Evolutionary conservation across 2,329 filamentous ascomycete genomes (phyloP).

Genomic region (Cryphonectria parasitica): DNA sequence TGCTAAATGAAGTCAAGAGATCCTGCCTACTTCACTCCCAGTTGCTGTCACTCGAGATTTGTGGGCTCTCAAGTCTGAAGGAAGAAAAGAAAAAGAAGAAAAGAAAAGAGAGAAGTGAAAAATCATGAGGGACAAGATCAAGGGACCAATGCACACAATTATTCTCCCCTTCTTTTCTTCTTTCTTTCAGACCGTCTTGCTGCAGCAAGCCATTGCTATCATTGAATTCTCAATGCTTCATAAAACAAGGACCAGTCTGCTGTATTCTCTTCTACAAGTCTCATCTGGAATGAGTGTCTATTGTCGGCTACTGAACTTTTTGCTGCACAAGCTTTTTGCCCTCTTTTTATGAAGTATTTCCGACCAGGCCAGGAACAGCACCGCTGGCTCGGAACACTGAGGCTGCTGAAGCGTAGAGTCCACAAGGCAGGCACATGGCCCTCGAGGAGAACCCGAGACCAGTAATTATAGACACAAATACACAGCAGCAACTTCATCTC

Average conservation of each 20-base stretch:
- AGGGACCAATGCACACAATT: neutral
- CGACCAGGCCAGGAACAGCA: neutral
- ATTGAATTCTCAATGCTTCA: slow-evolving; percentile 4
- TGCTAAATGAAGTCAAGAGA: too few species aligned
- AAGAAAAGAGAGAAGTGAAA: too few species aligned
- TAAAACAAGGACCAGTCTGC: neutral
- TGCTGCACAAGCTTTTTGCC: neutral
- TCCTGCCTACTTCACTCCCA: too few species aligned
- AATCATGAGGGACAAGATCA: neutral
- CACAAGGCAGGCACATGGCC: neutral
- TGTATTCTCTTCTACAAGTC: neutral
- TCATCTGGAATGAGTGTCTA: neutral
- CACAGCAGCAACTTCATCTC: neutral
- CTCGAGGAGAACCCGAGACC: neutral
- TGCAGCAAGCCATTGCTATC: slow-evolving; percentile 25
- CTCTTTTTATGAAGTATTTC: neutral
- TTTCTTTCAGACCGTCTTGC: neutral
- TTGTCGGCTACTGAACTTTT: slow-evolving; percentile 11
- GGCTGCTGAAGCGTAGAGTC: neutral
- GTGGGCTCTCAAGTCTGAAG: too few species aligned
- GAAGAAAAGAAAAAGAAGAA: too few species aligned
- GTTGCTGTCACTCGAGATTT: too few species aligned
- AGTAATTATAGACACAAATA: neutral
- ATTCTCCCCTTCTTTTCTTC: too few species aligned
- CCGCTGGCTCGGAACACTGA: slow-evolving; percentile 7